Base-by-base conservation (phyloP, 176 grass and related monocot genomes). In the Puccinellia tenuiflora region DNA sequence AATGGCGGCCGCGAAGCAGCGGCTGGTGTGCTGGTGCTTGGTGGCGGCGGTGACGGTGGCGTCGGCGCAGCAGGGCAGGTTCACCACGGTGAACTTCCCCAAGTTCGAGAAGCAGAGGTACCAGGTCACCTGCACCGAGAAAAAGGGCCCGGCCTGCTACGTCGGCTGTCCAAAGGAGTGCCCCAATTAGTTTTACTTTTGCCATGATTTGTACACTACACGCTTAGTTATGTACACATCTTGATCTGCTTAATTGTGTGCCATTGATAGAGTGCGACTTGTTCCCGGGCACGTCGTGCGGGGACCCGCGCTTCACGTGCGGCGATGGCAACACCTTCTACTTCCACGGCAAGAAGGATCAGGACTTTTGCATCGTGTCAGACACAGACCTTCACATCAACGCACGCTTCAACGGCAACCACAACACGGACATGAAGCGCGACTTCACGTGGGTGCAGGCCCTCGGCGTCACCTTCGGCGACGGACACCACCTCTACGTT, bases 261-360 rank as follows among this genome's bases (percentile, higher is more conserved):
- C 5, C 1, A 51, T 51, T 51, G 3, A 5, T 18, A 94, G 92
- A 81, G 54, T 94, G 92, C 2, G 92, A 94, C 3, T 2, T 92
- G 20, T 77, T 85, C 75, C 86, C 89, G 0, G 87, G 87, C 65
- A 81, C 38, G 0, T 62, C 90, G 2, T 94, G 92, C 37, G 89
- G 89, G 1, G 92, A 94, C 51, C 92, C 92, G 0, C 89, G 86
- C 57, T 94, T 94, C 87, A 94, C 84, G 14, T 90, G 92, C 42
- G 92, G 81, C 7, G 90, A 94, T 33, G 92, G 90, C 33, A 94
- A 94, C 67, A 87, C 75, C 78, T 94, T 92, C 90, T 94, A 94
- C 90, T 94, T 94, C 92, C 92, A 94, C 15, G 92, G 92, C 16
- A 86, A 79, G 8, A 92, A 81, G 74, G 81, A 88, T 18, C 30